Percentiles rank a stretch among this genome's conserved stretches.
These are phyloP conservation scores for Cyclostephanos invisitatus DNA, from an alignment of 108 stramenopile genomes.

Conservation along the genomic window DNA sequence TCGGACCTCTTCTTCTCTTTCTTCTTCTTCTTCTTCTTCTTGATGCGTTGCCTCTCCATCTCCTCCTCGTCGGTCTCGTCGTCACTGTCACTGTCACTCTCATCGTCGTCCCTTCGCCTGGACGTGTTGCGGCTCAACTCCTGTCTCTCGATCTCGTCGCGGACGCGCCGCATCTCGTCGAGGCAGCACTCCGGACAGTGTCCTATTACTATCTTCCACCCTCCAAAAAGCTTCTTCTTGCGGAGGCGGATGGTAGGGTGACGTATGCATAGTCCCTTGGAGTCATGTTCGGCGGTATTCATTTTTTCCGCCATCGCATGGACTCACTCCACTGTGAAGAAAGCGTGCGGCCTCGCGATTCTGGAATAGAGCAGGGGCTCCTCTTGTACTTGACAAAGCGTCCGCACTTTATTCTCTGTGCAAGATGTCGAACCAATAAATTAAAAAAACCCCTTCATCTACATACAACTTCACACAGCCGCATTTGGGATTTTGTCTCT, in stretches of 20 bases:
- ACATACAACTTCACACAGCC: no score
- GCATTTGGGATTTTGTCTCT: no score
- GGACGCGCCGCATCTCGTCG: constrained; percentile 38
- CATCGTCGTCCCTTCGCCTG: neutral
- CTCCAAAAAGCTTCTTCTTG: constrained; percentile 41
- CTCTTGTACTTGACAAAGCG: no score
- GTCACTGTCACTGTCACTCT: neutral
- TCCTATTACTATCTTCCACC: constrained; percentile 41
- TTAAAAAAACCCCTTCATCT: no score
- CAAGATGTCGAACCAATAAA: no score
- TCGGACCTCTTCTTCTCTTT: neutral
- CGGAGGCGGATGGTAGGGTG: constrained; percentile 40
- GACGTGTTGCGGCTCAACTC: neutral
- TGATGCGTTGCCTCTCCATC: neutral
- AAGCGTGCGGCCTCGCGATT: no score
- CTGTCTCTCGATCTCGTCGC: constrained; percentile 23
- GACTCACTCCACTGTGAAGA: no score
- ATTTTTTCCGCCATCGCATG: constrained; percentile 43
- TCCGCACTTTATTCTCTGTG: no score
- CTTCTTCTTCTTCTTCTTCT: constrained; percentile 8
- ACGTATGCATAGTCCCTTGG: constrained; percentile 38
- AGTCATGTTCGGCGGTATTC: constrained; percentile 45
- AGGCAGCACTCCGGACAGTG: constrained; percentile 43
- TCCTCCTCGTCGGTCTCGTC: neutral
- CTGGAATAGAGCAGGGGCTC: no score